Percentiles rank a stretch among this genome's conserved stretches.
Conservation (phyloP, 192 early-diverging fungal species). For the Backusella westeae region DNA sequence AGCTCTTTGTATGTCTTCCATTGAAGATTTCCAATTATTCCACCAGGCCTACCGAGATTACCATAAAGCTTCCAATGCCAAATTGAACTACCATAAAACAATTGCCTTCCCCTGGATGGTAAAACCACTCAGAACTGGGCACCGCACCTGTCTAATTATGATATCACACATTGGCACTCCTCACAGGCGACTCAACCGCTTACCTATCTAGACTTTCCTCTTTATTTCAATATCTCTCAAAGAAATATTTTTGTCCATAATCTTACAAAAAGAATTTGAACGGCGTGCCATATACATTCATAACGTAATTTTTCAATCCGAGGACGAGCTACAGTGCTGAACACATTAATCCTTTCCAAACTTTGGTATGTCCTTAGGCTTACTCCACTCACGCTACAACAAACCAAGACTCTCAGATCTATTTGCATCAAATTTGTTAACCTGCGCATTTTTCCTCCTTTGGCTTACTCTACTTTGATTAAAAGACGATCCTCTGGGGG, state of each 20-base stretch:
- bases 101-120: constrained; percentile 16
- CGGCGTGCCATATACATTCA: background rate
- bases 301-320: constrained; percentile 6
- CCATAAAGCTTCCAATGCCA: constrained; percentile 15
- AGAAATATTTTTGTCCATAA: background rate
- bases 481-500: too few relatives aligned
- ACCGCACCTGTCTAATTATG: background rate
- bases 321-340: constrained; percentile 1
- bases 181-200: background rate
- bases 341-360: constrained; percentile 17
- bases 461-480: too few relatives aligned
- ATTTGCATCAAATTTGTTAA: too few relatives aligned
- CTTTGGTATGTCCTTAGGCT: constrained; percentile 12
- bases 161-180: constrained; percentile 9
- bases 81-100: constrained; percentile 30
- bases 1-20: background rate
- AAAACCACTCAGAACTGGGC: background rate
- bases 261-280: background rate
- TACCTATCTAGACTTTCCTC: constrained; percentile 7
- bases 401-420: too few relatives aligned
- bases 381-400: background rate
- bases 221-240: background rate
- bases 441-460: too few relatives aligned
- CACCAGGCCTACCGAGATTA: background rate
- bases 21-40: constrained; percentile 9